phyloP scores from a whole-genome alignment of 495 filamentous ascomycete genomes.

The Talaromyces proteolyticus region DNA sequence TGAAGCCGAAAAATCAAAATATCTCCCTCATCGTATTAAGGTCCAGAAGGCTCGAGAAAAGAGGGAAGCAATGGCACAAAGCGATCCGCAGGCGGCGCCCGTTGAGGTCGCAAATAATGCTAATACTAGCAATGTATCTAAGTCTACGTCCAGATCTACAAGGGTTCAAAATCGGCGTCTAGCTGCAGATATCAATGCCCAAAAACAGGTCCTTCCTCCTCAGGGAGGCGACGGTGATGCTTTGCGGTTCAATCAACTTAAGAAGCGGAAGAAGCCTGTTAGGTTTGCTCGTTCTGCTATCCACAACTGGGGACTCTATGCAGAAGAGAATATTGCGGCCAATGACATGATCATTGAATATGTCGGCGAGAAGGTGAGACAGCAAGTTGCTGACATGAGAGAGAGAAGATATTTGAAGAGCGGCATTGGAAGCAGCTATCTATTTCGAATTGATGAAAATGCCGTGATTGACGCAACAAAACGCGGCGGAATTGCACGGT shows the following conservation, averaged over 20 bases:
- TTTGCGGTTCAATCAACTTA: constrained; percentile 96
- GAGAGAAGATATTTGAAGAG: constrained; percentile 90
- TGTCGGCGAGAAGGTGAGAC: constrained; percentile 93
- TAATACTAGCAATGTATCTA: constrained; percentile 72
- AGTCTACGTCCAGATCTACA: constrained; percentile 75
- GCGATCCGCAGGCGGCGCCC: constrained; percentile 57
- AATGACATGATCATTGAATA: constrained; percentile 99
- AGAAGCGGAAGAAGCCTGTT: constrained; percentile 98
- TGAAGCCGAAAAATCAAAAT: constrained; percentile 95
- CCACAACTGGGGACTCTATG: constrained; percentile 97
- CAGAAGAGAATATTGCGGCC: constrained; percentile 92
- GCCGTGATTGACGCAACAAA: constrained; percentile 98
- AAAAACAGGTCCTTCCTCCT: constrained; percentile 74
- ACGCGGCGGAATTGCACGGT: constrained; percentile 93
- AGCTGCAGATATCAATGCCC: constrained; percentile 89
- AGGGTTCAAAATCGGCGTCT: constrained; percentile 92
- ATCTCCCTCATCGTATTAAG: constrained; percentile 94
- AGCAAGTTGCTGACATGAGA: constrained; percentile 91
- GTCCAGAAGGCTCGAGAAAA: constrained; percentile 86
- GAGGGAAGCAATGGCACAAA: constrained; percentile 72
- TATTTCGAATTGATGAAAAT: constrained; percentile 97
- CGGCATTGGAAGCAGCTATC: constrained; percentile 93
- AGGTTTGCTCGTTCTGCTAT: constrained; percentile 97
- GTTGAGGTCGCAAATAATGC: constrained; percentile 58
- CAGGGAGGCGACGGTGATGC: constrained; percentile 72